Evolutionary conservation across 2,329 filamentous ascomycete species (phyloP).

Genomic region (Aspergillus ibericus): DNA sequence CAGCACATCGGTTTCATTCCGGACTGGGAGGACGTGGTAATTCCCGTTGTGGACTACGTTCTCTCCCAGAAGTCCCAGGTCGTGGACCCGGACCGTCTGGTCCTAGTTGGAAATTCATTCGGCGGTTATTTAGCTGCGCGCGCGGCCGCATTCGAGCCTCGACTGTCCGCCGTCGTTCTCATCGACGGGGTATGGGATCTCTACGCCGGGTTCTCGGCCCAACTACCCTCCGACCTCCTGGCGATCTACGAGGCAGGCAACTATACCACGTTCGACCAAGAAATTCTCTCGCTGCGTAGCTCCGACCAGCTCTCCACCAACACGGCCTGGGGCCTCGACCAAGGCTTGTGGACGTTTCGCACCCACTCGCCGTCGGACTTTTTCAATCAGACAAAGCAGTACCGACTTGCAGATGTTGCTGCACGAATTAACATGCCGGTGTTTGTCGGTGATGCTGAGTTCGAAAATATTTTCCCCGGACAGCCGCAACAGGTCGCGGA

Average conservation of each 20-base stretch:
- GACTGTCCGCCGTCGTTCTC: not conserved
- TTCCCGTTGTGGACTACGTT: constrained; percentile 43
- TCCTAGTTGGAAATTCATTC: not conserved
- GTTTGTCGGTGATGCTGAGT: constrained; percentile 1
- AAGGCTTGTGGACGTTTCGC: not conserved
- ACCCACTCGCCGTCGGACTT: not conserved
- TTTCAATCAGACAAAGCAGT: not conserved
- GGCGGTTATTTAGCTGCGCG: not conserved
- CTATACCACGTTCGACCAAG: not conserved
- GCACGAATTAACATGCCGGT: constrained; percentile 1
- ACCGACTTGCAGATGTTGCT: not conserved
- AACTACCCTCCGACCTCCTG: not conserved
- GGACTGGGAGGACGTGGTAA: constrained; percentile 46
- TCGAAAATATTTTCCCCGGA: not conserved
- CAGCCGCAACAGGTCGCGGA: not conserved
- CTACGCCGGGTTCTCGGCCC: not conserved
- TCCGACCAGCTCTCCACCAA: not conserved
- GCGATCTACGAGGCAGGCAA: not conserved
- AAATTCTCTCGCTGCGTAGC: not conserved
- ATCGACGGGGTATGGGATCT: not conserved
- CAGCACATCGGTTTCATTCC: constrained; percentile 48
- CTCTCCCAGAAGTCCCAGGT: not conserved
- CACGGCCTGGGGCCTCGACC: not conserved
- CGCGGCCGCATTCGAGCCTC: not conserved
- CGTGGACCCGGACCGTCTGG: not conserved